Evolutionary conservation across 139 green algal species (phyloP), one percentile per base, ranked within the genome.

Genomic region (Tetratostichococcus sp.): DNA sequence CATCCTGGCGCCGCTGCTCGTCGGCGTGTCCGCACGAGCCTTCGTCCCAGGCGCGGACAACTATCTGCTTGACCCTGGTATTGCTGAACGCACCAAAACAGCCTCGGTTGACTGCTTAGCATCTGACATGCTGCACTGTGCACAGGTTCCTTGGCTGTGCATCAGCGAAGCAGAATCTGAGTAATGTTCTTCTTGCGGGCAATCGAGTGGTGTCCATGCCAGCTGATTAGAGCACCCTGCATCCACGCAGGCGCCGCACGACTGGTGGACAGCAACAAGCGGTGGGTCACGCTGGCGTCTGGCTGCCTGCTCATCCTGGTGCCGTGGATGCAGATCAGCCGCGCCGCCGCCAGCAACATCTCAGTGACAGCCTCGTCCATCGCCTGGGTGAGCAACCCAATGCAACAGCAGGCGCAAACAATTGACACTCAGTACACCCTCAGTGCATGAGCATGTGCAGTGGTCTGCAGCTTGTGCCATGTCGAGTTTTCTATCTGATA

Each of bases 301-400:
- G 75, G 74, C n/a, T 34, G 62, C 33, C 84, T 91, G 70, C 79
- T 95, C 28, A 82, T 82, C 33, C 30, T 87, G 70, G 86, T 94
- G 57, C 90, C 90, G 1, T 95, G 87, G 88, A 93, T 93, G 86
- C 90, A 95, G 78, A 80, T 91, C 66, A 87, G 78, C 78, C 69
- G 73, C 22, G 84, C 86, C 16, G 76, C 80, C 8, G 58, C 59
- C 25, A 65, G 66, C 0, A 30, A 67, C 1, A 73, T 84, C 43
- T 28, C 58, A 17, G 68, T 91, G 28, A 43, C 33, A 28, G 22
- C 50, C 11, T 25, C 50, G 17, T 62, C 50, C 50, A 62, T 62
- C 19, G 50, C 50, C 50, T 62, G 50, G 50, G 50, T 62, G 50
- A 8, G 50, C 50, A 25, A 26, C 19, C 50, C 50, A 25, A 62